phyloP scores from a whole-genome alignment of 345 rosid genomes.

The Draba incana region DNA sequence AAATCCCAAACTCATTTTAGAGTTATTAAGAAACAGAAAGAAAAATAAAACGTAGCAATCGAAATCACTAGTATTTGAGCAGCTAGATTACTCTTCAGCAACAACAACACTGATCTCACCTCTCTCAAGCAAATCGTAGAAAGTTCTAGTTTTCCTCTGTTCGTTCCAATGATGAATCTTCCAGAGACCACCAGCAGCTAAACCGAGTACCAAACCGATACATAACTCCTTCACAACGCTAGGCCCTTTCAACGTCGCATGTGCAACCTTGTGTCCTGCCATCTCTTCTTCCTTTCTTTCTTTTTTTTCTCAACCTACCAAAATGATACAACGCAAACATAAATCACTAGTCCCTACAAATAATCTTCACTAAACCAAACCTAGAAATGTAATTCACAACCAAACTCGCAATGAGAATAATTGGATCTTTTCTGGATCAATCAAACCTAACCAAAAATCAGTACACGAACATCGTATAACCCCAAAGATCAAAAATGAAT shows the following conservation, averaged over 20 bases:
- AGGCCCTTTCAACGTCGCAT: constrained; percentile 78
- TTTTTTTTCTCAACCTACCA: constrained; percentile 24
- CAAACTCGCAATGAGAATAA: background rate
- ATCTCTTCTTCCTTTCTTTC: constrained; percentile 41
- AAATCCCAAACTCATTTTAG: background rate
- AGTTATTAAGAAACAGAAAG: background rate
- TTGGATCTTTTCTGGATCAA: background rate
- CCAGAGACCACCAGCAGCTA: constrained; percentile 68
- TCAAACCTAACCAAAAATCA: constrained; percentile 8
- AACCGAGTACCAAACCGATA: constrained; percentile 59
- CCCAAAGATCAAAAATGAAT: constrained; percentile 10
- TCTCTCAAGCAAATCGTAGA: constrained; percentile 73
- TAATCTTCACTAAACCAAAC: background rate
- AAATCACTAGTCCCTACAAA: background rate
- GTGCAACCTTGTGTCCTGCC: constrained; percentile 76
- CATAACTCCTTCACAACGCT: constrained; percentile 75
- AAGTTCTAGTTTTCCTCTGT: constrained; percentile 72
- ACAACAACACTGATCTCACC: constrained; percentile 83
- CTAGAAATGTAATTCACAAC: background rate
- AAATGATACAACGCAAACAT: constrained; percentile 14
- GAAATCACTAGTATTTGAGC: background rate
- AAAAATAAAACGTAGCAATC: background rate
- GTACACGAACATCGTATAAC: background rate
- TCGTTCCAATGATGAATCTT: constrained; percentile 84
- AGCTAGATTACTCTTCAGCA: constrained; percentile 47